Evolutionary conservation across 805 yeast genomes (phyloP).

Genomic region (Soucietia sequanensis): DNA sequence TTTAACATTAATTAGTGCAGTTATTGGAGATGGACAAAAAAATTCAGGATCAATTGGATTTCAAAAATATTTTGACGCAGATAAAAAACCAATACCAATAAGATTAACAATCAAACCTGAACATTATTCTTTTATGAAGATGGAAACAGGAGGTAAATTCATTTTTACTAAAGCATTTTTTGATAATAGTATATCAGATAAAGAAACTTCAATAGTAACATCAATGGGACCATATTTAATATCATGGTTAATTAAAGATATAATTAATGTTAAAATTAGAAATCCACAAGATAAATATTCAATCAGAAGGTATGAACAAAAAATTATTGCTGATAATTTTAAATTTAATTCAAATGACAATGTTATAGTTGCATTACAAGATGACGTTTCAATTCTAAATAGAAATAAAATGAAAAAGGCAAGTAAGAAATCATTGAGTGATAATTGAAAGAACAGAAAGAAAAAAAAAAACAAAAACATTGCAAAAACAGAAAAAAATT

Average conservation of each 20-base stretch:
- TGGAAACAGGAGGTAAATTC: constrained; percentile 44
- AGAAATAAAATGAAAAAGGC: constrained; percentile 60
- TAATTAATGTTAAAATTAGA: constrained; percentile 49
- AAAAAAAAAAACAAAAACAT: too few species aligned
- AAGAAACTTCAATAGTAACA: constrained; percentile 71
- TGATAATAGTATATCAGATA: constrained; percentile 63
- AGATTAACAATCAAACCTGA: constrained; percentile 69
- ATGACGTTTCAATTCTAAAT: constrained; percentile 73
- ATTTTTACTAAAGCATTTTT: constrained; percentile 76
- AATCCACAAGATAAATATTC: constrained; percentile 45
- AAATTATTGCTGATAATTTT: constrained; percentile 76
- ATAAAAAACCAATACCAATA: constrained; percentile 66
- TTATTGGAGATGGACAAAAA: constrained; percentile 56
- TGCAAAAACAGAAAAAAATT: not conserved
- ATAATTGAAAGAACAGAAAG: too few species aligned
- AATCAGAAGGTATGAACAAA: constrained; percentile 59
- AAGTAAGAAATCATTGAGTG: too few species aligned
- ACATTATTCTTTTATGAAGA: constrained; percentile 60
- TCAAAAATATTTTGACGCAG: constrained; percentile 59
- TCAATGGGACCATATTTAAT: constrained; percentile 82
- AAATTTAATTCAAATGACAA: constrained; percentile 68
- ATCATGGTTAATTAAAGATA: constrained; percentile 70
- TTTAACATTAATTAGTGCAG: constrained; percentile 65
- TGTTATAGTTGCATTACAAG: constrained; percentile 69
- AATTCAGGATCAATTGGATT: constrained; percentile 64